Conservation (phyloP, 169 alveolate genomes). For the Babesia bigemina region DNA sequence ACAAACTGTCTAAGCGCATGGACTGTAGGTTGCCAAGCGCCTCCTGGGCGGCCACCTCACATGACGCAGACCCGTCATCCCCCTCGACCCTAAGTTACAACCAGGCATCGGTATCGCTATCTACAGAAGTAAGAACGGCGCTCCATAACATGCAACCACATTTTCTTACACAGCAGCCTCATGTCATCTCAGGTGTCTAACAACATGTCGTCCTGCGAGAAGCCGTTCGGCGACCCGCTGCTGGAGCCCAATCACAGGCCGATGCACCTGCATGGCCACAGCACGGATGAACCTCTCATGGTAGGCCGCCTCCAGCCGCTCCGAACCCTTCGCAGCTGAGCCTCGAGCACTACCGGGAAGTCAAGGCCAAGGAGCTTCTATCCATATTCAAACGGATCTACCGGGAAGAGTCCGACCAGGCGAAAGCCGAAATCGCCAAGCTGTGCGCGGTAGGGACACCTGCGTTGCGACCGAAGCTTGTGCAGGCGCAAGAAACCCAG, state of each 20-base stretch:
- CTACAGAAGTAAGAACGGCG: conserved; percentile 8
- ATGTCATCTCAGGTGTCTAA: conserved; percentile 10
- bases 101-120: conserved; percentile 28
- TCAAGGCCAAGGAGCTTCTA: conserved; percentile 21
- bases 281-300: conserved; percentile 43
- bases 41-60: background rate
- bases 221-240: conserved; percentile 8
- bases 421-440: conserved; percentile 33
- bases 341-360: conserved; percentile 45
- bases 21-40: conserved; percentile 5
- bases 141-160: background rate
- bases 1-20: conserved; percentile 6
- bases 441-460: conserved; percentile 2
- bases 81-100: conserved; percentile 20
- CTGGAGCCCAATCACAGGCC: conserved; percentile 23
- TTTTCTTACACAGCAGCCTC: background rate
- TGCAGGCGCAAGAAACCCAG: conserved; percentile 16
- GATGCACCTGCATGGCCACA: conserved; percentile 16
- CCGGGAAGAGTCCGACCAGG: conserved; percentile 48
- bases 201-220: conserved; percentile 25
- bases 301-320: background rate
- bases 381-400: conserved; percentile 36
- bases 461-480: background rate
- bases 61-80: conserved; percentile 4
- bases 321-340: conserved; percentile 7